Evolutionary conservation across 2,329 filamentous ascomycete species (phyloP), one percentile per base, ranked within the genome.

Genomic region (Penicillium sp.): DNA sequence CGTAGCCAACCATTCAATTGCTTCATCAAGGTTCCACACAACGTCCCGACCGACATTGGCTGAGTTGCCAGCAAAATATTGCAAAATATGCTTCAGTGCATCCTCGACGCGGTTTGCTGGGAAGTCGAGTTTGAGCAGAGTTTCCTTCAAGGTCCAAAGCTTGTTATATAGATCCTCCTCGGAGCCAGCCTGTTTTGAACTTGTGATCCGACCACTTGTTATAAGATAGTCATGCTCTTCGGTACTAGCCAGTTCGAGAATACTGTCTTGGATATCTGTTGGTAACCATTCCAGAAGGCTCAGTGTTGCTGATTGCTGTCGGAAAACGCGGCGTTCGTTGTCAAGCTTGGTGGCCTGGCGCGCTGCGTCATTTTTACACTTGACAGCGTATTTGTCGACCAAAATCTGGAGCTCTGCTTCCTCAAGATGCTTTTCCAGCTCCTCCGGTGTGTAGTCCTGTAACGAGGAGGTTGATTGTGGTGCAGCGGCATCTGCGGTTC

Each of bases 371-470:
- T 88, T 86, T 64, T 88, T 88, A 59, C 88, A 87, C 73, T 93
- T 96, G 39, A 83, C 77, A 0, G 88, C 87, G 73, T 93, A 79
- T 69, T 92, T 94, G 61, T 97, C 93, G 16, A 97, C 88, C 6
- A 97, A 78, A 22, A 90, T 77, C 72, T 97, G 92, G 37, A 99
- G 79, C 66, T 96, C 91, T n/a, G 91, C 89, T 66, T 92, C 88
- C 71, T 97, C 91, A 16, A 97, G 82, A 67, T 96, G 90, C 61
- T 80, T 86, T 70, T 97, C 94, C 50, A 97, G 89, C 72, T 97
- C 90, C 70, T 97, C 93, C 1, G 93, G 88, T 47, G 85, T 90
- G 61, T 93, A 76, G 29, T 83, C 77, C 53, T 84, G 77, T 50
- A 81, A 70, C 45, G 78, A 73, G 53, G 69, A 61, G 16, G 63